These are phyloP conservation scores for Pochonia chlamydosporia DNA, from an alignment of 2,329 filamentous ascomycete genomes.

Conservation along the genomic window DNA sequence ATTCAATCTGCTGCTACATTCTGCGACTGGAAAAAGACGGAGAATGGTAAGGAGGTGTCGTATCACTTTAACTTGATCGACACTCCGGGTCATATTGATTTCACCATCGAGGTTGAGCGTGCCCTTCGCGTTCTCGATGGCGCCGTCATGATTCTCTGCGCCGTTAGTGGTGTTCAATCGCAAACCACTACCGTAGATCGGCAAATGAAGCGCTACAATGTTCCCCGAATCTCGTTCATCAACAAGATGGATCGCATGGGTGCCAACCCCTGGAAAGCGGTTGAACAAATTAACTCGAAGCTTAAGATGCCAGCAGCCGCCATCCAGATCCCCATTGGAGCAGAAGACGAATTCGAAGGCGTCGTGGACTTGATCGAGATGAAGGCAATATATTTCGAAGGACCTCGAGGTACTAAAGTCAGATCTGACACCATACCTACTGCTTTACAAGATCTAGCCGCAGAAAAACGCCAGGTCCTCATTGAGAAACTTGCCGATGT, in stretches of 20 bases:
- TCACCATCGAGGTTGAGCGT: conserved; percentile 97
- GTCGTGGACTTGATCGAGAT: conserved; percentile 90
- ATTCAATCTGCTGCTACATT: conserved; percentile 98
- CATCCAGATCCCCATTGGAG: conserved; percentile 88
- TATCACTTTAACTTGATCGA: conserved; percentile 99
- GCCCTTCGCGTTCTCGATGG: conserved; percentile 92
- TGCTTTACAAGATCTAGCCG: conserved; percentile 67
- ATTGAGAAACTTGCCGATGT: conserved; percentile 96
- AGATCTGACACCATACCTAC: conserved; percentile 75
- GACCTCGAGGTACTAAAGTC: conserved; percentile 71
- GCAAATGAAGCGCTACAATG: conserved; percentile 97
- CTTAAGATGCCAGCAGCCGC: conserved; percentile 89
- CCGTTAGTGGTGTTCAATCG: conserved; percentile 92
- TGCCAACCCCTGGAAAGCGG: conserved; percentile 93
- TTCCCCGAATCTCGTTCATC: conserved; percentile 91
- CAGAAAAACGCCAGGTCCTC: conserved; percentile 77
- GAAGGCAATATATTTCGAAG: conserved; percentile 91
- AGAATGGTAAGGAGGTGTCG: conserved; percentile 76
- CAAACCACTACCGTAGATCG: conserved; percentile 98
- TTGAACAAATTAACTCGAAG: conserved; percentile 97
- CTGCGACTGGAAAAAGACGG: conserved; percentile 90
- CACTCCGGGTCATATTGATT: conserved; percentile 97
- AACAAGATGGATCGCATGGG: conserved; percentile 99
- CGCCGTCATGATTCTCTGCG: conserved; percentile 97
- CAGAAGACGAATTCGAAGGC: conserved; percentile 85